A percentile compares a stretch with the other conserved stretches of the same genome.
Evolutionary conservation across 208 protist genomes (phyloP).

Genomic region (Leishmania turanica): DNA sequence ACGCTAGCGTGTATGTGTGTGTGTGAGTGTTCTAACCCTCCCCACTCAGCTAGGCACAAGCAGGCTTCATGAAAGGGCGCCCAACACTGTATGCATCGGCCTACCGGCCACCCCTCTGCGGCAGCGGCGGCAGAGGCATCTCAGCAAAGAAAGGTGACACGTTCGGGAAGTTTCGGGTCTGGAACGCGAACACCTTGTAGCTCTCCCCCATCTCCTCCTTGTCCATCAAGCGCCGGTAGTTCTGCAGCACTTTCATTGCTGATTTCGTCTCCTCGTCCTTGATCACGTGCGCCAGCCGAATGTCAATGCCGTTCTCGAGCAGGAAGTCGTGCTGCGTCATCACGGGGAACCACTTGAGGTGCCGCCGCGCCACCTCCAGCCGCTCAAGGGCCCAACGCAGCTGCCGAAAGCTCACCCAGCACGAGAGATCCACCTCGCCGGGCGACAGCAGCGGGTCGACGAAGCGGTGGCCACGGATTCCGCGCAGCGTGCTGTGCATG

Average conservation of each 20-base stretch:
- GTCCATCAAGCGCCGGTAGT: conserved; percentile 86
- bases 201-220: conserved; percentile 87
- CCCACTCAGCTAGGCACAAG: neutral
- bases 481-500: conserved; percentile 90
- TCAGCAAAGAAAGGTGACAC: conserved; percentile 85
- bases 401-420: conserved; percentile 89
- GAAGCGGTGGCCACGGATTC: conserved; percentile 91
- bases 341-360: conserved; percentile 88
- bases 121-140: conserved; percentile 70
- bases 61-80: neutral
- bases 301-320: conserved; percentile 85
- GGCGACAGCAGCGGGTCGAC: conserved; percentile 88
- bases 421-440: conserved; percentile 93
- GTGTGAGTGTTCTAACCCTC: neutral
- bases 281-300: conserved; percentile 84
- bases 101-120: conserved; percentile 15
- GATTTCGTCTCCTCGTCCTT: conserved; percentile 89
- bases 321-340: conserved; percentile 88
- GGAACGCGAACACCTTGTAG: conserved; percentile 91
- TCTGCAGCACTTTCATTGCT: conserved; percentile 88
- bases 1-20: neutral
- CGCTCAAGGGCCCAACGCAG: conserved; percentile 85
- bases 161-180: conserved; percentile 85
- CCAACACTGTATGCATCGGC: neutral
- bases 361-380: conserved; percentile 74